A percentile compares a stretch with the other conserved stretches of the same genome.
Evolutionary conservation across 257 asterid genomes (phyloP).

Genomic region (Salvia rosmarinus): DNA sequence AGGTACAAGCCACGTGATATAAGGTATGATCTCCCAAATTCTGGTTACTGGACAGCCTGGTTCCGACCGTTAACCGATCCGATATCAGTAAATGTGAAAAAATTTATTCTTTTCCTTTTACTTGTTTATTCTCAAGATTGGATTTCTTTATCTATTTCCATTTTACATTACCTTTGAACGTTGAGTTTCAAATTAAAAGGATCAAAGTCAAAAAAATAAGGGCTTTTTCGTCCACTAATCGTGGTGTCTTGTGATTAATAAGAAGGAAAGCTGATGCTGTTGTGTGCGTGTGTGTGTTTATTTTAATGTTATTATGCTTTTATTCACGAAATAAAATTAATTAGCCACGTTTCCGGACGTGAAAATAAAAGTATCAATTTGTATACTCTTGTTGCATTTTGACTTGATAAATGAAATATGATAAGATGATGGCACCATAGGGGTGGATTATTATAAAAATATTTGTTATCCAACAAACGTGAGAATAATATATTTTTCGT

Average conservation of each 20-base stretch:
- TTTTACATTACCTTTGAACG: conserved; percentile 13
- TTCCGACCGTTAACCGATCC: conserved; percentile 38
- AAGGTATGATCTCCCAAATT: conserved; percentile 28
- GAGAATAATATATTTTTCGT: too few relatives aligned
- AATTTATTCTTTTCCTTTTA: not conserved
- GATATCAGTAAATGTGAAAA: conserved; percentile 16
- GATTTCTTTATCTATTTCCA: conserved; percentile 4
- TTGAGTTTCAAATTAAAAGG: conserved; percentile 8
- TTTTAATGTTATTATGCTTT: not conserved
- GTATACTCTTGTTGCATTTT: too few relatives aligned
- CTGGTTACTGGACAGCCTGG: conserved; percentile 42
- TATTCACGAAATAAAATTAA: too few relatives aligned
- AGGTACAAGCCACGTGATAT: conserved; percentile 42
- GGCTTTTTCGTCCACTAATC: conserved; percentile 28
- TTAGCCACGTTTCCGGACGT: too few relatives aligned
- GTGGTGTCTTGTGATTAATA: not conserved
- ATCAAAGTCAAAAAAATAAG: conserved; percentile 17
- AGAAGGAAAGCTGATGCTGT: not conserved
- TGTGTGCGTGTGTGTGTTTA: not conserved
- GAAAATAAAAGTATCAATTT: too few relatives aligned
- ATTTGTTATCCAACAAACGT: too few relatives aligned
- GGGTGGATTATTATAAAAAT: too few relatives aligned
- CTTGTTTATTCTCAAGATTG: not conserved
- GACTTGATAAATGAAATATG: too few relatives aligned
- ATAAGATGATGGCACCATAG: too few relatives aligned